Conservation (phyloP, 1,139 yeast genomes). For the Geotrichum macrosporum region DNA sequence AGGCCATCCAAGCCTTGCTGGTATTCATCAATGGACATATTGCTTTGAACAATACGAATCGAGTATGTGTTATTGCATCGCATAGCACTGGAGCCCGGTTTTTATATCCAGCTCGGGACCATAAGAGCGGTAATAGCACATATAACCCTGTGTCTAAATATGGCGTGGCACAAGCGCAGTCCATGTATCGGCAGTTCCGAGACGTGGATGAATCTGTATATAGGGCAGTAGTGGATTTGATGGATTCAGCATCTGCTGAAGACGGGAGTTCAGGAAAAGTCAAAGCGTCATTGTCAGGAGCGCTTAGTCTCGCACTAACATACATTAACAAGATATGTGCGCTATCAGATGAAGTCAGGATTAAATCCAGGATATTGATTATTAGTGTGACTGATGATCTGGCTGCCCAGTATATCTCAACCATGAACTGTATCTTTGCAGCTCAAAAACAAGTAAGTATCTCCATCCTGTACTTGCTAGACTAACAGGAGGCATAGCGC, state of each 20-base stretch:
- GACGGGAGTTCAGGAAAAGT: conserved; percentile 16
- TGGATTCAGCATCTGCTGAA: conserved; percentile 40
- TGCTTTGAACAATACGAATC: conserved; percentile 77
- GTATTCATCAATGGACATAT: conserved; percentile 82
- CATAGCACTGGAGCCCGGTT: conserved; percentile 67
- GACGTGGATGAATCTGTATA: conserved; percentile 74
- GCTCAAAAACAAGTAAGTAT: conserved; percentile 69
- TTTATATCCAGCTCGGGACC: conserved; percentile 54
- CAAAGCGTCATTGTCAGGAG: conserved; percentile 60
- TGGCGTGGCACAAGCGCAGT: conserved; percentile 33
- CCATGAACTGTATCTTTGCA: conserved; percentile 94
- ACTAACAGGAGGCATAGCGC: too few species aligned
- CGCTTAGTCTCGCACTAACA: conserved; percentile 70
- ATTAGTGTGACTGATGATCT: conserved; percentile 75
- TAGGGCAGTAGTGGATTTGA: conserved; percentile 51
- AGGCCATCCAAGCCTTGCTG: conserved; percentile 56
- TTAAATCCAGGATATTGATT: conserved; percentile 69
- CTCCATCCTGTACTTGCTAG: too few species aligned
- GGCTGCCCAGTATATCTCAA: conserved; percentile 79
- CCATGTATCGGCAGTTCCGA: conserved; percentile 83
- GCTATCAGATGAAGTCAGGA: conserved; percentile 33
- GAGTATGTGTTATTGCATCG: conserved; percentile 77
- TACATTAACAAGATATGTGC: conserved; percentile 61
- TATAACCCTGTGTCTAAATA: conserved; percentile 22
- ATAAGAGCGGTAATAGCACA: conserved; percentile 24